Percentiles rank a stretch among this genome's conserved stretches.
Evolutionary conservation across 1,284 basidiomycete species (phyloP).

Genomic region (Kalmanozyma brasiliensis): DNA sequence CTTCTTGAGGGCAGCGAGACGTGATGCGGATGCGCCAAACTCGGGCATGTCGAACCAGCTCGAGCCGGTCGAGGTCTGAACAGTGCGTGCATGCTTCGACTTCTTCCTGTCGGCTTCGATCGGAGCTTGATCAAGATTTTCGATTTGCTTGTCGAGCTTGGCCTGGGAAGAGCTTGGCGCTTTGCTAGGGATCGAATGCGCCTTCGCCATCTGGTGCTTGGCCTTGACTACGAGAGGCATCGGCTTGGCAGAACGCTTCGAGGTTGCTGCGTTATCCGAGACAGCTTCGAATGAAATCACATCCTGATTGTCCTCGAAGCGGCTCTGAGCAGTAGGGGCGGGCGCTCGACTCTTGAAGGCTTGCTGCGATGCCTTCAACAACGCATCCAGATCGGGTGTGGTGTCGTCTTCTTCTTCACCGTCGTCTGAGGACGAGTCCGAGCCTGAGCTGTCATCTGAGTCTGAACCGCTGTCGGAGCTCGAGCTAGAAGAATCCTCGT

Average conservation of each 20-base stretch:
- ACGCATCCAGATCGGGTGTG: constrained; percentile 26
- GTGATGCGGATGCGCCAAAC: constrained; percentile 69
- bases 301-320: constrained; percentile 48
- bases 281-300: constrained; percentile 39
- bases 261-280: constrained; percentile 2
- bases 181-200: constrained; percentile 9
- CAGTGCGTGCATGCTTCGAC: constrained; percentile 38
- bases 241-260: constrained; percentile 26
- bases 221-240: constrained; percentile 41
- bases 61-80: constrained; percentile 74
- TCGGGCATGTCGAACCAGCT: constrained; percentile 93
- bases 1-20: constrained; percentile 35
- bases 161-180: constrained; percentile 7
- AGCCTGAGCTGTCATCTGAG: constrained; percentile 18
- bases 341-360: constrained; percentile 34
- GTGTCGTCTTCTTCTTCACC: constrained; percentile 14
- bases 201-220: constrained; percentile 32
- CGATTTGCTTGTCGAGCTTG: constrained; percentile 47
- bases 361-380: constrained; percentile 47
- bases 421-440: constrained; percentile 28
- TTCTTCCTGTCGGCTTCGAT: constrained; percentile 25
- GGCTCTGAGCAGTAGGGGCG: constrained; percentile 6
- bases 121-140: constrained; percentile 25
- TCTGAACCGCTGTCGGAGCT: constrained; percentile 22
- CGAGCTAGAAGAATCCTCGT: constrained; percentile 4